Conservation (phyloP, 306 rosid species). For the Corylus americana region DNA sequence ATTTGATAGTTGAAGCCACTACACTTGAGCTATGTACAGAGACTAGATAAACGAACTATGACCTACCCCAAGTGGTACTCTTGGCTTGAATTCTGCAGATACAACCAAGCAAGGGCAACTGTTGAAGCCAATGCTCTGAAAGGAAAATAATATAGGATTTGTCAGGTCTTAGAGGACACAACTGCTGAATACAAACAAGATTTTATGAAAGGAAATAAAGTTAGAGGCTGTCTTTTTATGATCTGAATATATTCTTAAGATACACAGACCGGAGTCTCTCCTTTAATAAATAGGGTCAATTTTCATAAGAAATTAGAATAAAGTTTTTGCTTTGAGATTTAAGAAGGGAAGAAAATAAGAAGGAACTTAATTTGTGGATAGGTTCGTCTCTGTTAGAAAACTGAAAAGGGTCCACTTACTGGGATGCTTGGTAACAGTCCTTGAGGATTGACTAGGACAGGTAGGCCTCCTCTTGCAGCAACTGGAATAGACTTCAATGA, state of each 20-base stretch:
- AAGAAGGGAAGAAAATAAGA: background rate
- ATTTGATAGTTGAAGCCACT: background rate
- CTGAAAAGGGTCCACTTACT: constrained; percentile 43
- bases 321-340: background rate
- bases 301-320: background rate
- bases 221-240: constrained; percentile 1
- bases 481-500: constrained; percentile 66
- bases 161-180: constrained; percentile 21
- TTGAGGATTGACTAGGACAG: constrained; percentile 65
- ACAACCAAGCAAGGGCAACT: constrained; percentile 64
- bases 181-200: constrained; percentile 15
- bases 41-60: constrained; percentile 60
- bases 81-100: constrained; percentile 69
- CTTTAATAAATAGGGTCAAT: background rate
- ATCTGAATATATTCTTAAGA: background rate
- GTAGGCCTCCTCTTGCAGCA: constrained; percentile 87
- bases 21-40: background rate
- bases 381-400: background rate
- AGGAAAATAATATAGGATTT: constrained; percentile 22
- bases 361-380: background rate
- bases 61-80: constrained; percentile 87
- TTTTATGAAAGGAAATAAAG: background rate
- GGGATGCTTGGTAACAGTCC: constrained; percentile 77
- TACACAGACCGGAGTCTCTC: background rate
- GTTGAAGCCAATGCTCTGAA: constrained; percentile 67